These are phyloP conservation scores for Clarireedia paspali DNA, from an alignment of 2,329 filamentous ascomycete genomes.

Conservation along the genomic window DNA sequence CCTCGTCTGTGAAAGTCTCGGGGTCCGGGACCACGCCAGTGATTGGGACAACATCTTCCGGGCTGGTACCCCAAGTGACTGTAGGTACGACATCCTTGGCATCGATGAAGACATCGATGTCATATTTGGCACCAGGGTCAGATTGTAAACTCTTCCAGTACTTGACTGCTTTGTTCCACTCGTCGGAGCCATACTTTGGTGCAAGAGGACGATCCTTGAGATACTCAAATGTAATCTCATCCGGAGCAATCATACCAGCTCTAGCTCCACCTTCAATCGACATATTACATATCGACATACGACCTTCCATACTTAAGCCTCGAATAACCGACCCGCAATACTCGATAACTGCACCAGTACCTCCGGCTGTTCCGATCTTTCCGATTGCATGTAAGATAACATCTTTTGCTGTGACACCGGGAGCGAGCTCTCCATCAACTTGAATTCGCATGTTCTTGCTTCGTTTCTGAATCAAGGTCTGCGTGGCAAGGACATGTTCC, in stretches of 20 bases:
- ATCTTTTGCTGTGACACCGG: constrained; percentile 94
- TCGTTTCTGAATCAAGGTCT: constrained; percentile 87
- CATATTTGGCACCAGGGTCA: constrained; percentile 82
- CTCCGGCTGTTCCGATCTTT: constrained; percentile 87
- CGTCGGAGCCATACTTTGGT: constrained; percentile 68
- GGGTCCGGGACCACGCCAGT: constrained; percentile 85
- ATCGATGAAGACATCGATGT: constrained; percentile 82
- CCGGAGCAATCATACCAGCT: constrained; percentile 94
- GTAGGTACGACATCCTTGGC: constrained; percentile 90
- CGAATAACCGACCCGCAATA: constrained; percentile 94
- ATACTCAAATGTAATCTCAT: constrained; percentile 90
- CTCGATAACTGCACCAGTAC: constrained; percentile 91
- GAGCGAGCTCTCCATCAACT: constrained; percentile 81
- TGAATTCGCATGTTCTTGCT: constrained; percentile 99
- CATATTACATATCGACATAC: constrained; percentile 99
- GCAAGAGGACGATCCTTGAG: constrained; percentile 86
- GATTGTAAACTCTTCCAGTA: constrained; percentile 87
- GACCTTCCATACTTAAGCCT: constrained; percentile 84
- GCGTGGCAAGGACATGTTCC: constrained; percentile 94
- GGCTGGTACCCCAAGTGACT: constrained; percentile 93
- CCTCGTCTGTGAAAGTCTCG: constrained; percentile 72
- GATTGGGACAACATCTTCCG: constrained; percentile 93
- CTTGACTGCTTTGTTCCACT: constrained; percentile 81
- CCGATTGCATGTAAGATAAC: constrained; percentile 90
- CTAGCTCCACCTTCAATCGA: constrained; percentile 92